Evolutionary conservation across 1,139 yeast genomes (phyloP), one percentile per base, ranked within the genome.

Genomic region (Pichia sp.): DNA sequence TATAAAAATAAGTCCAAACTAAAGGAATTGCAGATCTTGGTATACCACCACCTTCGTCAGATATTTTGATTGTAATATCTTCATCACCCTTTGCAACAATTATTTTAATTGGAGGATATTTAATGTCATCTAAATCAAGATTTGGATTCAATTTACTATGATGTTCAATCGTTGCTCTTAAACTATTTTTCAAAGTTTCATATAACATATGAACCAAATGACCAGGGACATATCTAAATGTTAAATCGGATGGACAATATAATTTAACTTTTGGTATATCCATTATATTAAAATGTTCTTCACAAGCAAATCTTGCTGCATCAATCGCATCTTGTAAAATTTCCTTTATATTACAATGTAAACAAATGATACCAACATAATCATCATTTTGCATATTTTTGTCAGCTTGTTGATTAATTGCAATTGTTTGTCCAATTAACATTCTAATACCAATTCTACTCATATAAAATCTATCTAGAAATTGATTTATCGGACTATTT

Each of bases 11-110:
- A 0, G 96, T 88, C 96, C 96, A 89, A 47, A 89, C 87, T 57
- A 87, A 74, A 1, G 96, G 95, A 28, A 87, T 79, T 53, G 87
- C 93, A 56, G 89, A 78, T 56, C 96, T 75, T 4, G 96, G 87
- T 56, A 90, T 88, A 31, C 96, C 96, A 42, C 96, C 97, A 47
- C 96, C 97, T 71, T 89, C 96, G 66, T 89, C 97, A 44, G 93
- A 84, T 55, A 89, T 84, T 67, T 90, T 90, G 61, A 89, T 85
- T n/a, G 96, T 90, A 58, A 90, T 88, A 66, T 90, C 96, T 65
- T 89, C 96, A 44, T 82, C 80, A 14, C 97, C 97, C 66, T 88
- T 89, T n/a, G 91, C 87, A 29, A 89, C 90, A 55, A 90, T 87
- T 29, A 90, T 86, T 68, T 88, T 88, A 44, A 90, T 84, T 2